Conservation (phyloP, 768 basidiomycete genomes). For the Rhizopogon vulgaris region DNA sequence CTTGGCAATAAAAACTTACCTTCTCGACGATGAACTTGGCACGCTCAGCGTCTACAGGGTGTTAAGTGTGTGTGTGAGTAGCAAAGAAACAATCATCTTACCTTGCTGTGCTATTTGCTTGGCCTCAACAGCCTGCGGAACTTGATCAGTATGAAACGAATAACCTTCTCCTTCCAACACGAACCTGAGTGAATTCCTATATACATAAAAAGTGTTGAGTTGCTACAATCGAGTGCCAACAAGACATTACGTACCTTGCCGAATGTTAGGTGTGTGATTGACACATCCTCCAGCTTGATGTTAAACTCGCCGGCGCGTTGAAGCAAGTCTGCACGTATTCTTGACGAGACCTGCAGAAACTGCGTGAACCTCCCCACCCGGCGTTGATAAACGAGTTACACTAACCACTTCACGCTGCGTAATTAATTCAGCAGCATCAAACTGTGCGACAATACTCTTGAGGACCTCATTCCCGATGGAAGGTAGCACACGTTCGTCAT, state of each 20-base stretch:
- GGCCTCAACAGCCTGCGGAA: constrained; percentile 83
- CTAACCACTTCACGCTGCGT: constrained; percentile 95
- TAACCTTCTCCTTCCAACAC: constrained; percentile 2
- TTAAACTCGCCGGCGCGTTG: constrained; percentile 95
- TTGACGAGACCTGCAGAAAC: constrained; percentile 67
- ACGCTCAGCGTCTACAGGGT: constrained; percentile 80
- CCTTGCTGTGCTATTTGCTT: constrained; percentile 99
- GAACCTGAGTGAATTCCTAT: constrained; percentile 79
- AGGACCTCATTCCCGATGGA: constrained; percentile 98
- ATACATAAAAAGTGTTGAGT: constrained; percentile 2
- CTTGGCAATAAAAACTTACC: constrained; percentile 34
- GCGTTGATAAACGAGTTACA: constrained; percentile 8
- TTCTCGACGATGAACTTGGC: constrained; percentile 99
- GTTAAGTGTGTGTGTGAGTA: constrained; percentile 11
- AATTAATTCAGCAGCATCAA: constrained; percentile 94
- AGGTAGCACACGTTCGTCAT: constrained; percentile 95
- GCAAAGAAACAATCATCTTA: constrained; percentile 22
- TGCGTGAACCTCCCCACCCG: neutral
- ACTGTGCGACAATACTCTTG: constrained; percentile 97
- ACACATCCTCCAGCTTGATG: constrained; percentile 93
- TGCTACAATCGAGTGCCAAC: neutral
- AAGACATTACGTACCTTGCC: constrained; percentile 53
- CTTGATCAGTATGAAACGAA: constrained; percentile 2
- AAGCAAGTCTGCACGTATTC: constrained; percentile 88
- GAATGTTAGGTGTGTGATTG: constrained; percentile 87